These are phyloP conservation scores for Eutypa lata DNA, from an alignment of 2,329 filamentous ascomycete species.

Conservation along the genomic window DNA sequence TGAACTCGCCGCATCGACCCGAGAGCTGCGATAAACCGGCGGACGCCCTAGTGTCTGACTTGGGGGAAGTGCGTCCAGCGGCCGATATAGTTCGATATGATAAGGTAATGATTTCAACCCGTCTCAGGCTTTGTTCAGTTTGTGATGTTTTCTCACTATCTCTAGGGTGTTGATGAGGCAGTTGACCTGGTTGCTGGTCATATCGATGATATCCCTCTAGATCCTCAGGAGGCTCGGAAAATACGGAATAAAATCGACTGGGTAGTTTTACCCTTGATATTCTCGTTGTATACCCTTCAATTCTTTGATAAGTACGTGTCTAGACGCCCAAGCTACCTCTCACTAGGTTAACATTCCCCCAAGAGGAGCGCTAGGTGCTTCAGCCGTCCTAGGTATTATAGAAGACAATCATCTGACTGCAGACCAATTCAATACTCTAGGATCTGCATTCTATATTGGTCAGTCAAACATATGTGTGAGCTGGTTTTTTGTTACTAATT, in stretches of 20 bases:
- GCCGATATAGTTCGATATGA: not conserved
- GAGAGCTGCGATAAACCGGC: not conserved
- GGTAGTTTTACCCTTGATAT: conserved; percentile 3
- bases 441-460: conserved; percentile 7
- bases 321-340: not conserved
- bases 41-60: not conserved
- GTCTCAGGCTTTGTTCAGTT: not conserved
- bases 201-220: not conserved
- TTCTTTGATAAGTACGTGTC: conserved; percentile 3
- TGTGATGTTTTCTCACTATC: not conserved
- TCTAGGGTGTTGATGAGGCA: conserved; percentile 5
- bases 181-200: conserved; percentile 3
- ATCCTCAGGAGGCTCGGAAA: not conserved
- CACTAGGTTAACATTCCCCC: not conserved
- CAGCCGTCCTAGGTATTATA: conserved; percentile 3
- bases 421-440: conserved; percentile 5
- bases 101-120: not conserved
- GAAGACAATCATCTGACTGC: conserved; percentile 5
- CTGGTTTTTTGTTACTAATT: not conserved
- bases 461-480: not conserved
- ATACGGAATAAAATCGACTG: conserved; percentile 5
- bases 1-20: not conserved
- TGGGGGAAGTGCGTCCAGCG: conserved; percentile 18
- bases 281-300: conserved; percentile 3
- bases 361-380: conserved; percentile 3